phyloP scores from a whole-genome alignment of 768 basidiomycete genomes.

The Pleurotus sapidus region DNA sequence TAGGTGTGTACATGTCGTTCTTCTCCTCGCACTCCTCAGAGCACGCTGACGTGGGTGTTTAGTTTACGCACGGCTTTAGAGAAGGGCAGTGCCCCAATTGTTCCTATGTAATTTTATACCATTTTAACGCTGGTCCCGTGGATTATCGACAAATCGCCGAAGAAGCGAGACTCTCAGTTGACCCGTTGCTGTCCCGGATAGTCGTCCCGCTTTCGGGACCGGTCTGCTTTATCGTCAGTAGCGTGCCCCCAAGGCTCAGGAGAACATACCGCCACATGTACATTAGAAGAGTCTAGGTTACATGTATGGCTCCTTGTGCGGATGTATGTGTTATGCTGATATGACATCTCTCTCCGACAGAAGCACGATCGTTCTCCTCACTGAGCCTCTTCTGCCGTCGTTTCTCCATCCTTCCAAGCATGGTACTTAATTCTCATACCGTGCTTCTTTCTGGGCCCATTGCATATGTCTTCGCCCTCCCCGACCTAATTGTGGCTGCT shows the following conservation, averaged over 20 bases:
- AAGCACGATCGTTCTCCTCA: background rate
- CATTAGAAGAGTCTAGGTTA: too few species aligned
- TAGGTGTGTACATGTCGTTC: slow-evolving; percentile 45
- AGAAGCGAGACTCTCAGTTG: background rate
- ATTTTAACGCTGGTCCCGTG: background rate
- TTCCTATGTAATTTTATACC: slow-evolving; percentile 41
- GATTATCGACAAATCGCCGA: slow-evolving; percentile 1
- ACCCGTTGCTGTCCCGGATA: too few species aligned
- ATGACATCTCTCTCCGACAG: slow-evolving; percentile 2
- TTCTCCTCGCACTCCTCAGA: background rate
- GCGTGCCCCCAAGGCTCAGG: too few species aligned
- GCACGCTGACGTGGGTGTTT: background rate
- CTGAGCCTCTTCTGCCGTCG: slow-evolving; percentile 6
- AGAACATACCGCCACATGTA: too few species aligned
- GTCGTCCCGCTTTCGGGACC: too few species aligned
- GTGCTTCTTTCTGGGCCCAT: background rate
- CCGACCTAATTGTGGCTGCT: slow-evolving; percentile 1
- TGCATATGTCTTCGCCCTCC: slow-evolving; percentile 2
- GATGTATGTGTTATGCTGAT: too few species aligned
- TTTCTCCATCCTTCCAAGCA: slow-evolving; percentile 7
- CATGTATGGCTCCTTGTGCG: too few species aligned
- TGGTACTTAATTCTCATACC: slow-evolving; percentile 1
- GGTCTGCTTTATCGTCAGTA: too few species aligned
- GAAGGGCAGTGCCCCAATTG: slow-evolving; percentile 67
- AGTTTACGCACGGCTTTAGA: slow-evolving; percentile 74